These are phyloP conservation scores for Pelargonium nanum DNA, from an alignment of 345 rosid species.

Conservation along the genomic window DNA sequence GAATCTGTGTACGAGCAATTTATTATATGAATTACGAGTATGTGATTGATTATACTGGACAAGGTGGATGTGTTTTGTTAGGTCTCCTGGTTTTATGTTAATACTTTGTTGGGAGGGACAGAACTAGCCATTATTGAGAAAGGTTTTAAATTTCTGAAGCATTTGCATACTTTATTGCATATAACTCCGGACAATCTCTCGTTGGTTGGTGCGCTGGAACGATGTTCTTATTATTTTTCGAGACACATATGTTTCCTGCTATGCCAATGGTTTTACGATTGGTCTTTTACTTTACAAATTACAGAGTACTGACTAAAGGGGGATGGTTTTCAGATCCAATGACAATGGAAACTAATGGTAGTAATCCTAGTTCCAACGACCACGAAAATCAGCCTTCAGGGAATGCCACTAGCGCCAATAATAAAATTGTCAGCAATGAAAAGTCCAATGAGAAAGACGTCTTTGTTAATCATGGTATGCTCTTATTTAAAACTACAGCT, in stretches of 20 bases:
- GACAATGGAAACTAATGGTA: constrained; percentile 20
- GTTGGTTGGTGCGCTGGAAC: no score
- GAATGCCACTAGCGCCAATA: constrained; percentile 6
- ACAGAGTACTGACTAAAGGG: constrained; percentile 5
- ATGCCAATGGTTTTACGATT: not conserved
- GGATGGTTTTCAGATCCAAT: constrained; percentile 9
- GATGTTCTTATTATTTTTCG: no score
- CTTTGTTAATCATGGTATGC: constrained; percentile 20
- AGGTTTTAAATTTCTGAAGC: no score
- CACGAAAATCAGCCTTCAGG: constrained; percentile 10
- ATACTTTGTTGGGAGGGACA: no score
- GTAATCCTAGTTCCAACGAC: constrained; percentile 12
- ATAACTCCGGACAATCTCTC: no score
- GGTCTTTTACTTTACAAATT: constrained; percentile 1
- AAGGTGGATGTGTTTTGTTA: no score
- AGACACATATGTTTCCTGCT: not conserved
- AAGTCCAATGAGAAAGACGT: constrained; percentile 13
- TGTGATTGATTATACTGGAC: no score
- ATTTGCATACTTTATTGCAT: no score
- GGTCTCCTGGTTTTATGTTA: no score
- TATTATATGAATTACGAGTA: no score
- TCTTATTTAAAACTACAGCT: not conserved
- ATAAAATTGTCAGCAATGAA: constrained; percentile 7
- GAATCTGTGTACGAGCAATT: no score
- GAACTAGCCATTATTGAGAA: no score